Base-by-base conservation (phyloP, 176 grass and related monocot species). In the Hyparrhenia diplandra region DNA sequence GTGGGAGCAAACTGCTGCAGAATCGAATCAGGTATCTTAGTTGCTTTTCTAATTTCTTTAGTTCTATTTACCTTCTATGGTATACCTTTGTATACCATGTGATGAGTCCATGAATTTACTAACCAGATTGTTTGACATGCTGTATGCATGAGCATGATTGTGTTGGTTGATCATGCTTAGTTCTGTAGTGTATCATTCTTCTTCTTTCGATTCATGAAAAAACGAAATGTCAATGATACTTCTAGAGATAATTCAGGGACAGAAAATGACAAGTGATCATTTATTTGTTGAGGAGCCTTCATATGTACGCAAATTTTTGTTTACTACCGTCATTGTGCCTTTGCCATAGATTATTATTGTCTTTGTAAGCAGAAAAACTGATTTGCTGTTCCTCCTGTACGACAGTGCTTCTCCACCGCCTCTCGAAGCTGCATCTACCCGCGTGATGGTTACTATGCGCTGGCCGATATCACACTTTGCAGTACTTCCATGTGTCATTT, bases 391-490 rank as follows among this genome's bases (percentile, higher is more conserved):
- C 49, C 58, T 83, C 37, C 51, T 84, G 69, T 85, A 41, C 88
- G 43, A 24, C 85, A 99, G 96, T 93, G 90, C 96, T 52, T 90
- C 88, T 45, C 92, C 96, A 13, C 96, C 96, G 25, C 90, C 89
- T 60, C 87, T 95, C 25, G 88, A 99, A 93, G 96, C 88, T 84
- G 96, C 88, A 1, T 24, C 86, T 99, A 80, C 94, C 96, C 96
- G 90, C 68, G 96, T 92, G 66, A 94, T 99, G 83, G 87, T 99
- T 62, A 99, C 96, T 10, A 99, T 99, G 96, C 92, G 96, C 28
- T 99, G 96, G n/a, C n/a, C 57, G 96, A 99, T 79, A 74, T 99
- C 57, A 89, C 80, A 47, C 95, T 92, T 41, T 91, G 86, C 71
- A 99, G 96, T 89, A 88, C 76, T 36, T 90, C 82, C 96, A 99